Base-by-base conservation (phyloP, 257 asterid species). In the Solanum bulbocastanum region DNA sequence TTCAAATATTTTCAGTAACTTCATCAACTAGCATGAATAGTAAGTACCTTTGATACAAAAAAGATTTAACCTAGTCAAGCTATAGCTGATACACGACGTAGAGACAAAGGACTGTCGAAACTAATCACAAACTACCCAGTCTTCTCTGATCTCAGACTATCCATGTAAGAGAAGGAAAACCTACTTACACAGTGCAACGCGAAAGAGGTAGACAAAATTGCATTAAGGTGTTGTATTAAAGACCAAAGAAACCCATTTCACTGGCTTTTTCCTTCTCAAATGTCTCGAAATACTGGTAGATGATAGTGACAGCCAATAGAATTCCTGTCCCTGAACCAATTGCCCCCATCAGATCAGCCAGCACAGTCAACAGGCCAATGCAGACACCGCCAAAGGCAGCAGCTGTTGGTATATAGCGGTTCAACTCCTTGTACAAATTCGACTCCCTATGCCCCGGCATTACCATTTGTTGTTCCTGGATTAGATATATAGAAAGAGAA, bases 391-490 rank as follows among this genome's bases (percentile, higher is more conserved):
- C 98, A 60, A 96, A 96, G 10, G 98, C 98, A 62, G 98, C 98
- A 35, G 98, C 98, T 4, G 98, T 96, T 44, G 98, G 98, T 32
- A 96, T 96, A 92, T 95, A 96, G 15, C 98, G 98, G 91, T 95
- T 96, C 92, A 96, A 90, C 92, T 96, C 98, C 91, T 95, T 96
- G 90, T 96, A 95, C 83, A 96, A 86, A 88, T 96, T 96, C 4
- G 98, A 94, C 58, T 96, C 98, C 86, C 98, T 88, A 52, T 96
- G 98, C 62, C 98, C 98, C 3, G 98, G 98, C 98, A 96, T 96
- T 90, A 96, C 98, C 98, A 96, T 95, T 95, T 96, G 98, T 95
- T 96, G 98, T 83, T 96, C 98, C 98, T 96, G 91, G 52, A 88
- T 66, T 68, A 27, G 60, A 62, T 25, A 62, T 14, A 82, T 52